Evolutionary conservation across 2,329 filamentous ascomycete genomes (phyloP), one percentile per base, ranked within the genome.

Genomic region (Paracoccidioides brasiliensis): DNA sequence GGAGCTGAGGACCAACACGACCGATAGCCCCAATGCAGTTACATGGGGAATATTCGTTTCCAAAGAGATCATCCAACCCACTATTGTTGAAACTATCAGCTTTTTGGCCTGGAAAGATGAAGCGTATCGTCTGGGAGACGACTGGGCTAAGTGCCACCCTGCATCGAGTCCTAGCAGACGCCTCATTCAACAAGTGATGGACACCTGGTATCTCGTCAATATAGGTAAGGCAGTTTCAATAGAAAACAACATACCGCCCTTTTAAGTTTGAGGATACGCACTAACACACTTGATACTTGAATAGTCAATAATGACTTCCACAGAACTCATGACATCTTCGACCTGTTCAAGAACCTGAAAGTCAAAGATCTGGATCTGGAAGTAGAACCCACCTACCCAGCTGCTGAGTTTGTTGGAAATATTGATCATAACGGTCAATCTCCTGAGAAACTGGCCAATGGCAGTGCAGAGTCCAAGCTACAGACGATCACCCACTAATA

Each of bases 81-180:
- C 93, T n/a, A 96, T 98, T 64, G 93, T 98, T 53, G 93, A 98
- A 74, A 94, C 88, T 15, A 85, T 98, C 69, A 95, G 88, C 69
- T 98, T 98, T 80, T 77, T 98, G 54, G 93, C 93, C 2, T 98
- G 93, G 93, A 95, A 95, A 73, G 93, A 98, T 63, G 93, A 98
- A 72, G 94, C 95, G 14, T 98, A 90, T 77, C 83, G 88, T 58
- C 80, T 98, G 8, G 93, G 93, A 55, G 80, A 86, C 56, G 90
- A 98, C 67, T 98, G 93, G 93, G 88, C 88, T 28, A 88, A 88
- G 65, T 98, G 93, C 69, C 89, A 95, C 67, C 82, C 90, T 41
- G 78, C 84, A 58, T 77, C 77, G 57, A 90, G 83, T 60, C 83
- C 87, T 37, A 94, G 88, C 67, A 82, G 91, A 54, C 79, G 83